Base-by-base conservation (phyloP, 106 monocot genomes). In the Dioscorea zingiberensis region DNA sequence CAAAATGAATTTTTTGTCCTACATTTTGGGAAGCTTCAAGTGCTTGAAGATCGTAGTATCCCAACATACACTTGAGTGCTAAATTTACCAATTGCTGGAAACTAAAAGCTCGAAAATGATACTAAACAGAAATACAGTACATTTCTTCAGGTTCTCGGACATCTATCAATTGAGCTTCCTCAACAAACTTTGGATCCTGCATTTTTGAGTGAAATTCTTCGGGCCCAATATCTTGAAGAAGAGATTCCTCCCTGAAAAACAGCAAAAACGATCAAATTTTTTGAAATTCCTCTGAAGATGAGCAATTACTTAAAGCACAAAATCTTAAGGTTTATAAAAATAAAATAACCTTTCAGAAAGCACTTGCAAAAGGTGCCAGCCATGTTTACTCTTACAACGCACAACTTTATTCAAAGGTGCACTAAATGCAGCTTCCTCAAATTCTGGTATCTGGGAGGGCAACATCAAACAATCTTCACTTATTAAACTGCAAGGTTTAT, bases 91-190 rank as follows among this genome's bases (percentile, higher is more conserved):
- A 30, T 30, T 30, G 30, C 30, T 30, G 7, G 30, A 30, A 7
- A 30, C 30, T 30, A 30, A 7, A 30, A 30, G 30, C 7, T 30
- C 7, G 30, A 30, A 7, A 30, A 30, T 30, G 2, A 30, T 30
- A 30, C 4, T 7, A 3, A 30, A 30, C 4, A 30, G 7, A 30
- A 30, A 30, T 2, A 7, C 30, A 30, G 65, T 83, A 97, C 92
- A 98, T 80, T 98, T 98, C 92, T 30, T 92, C 88, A 58, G 91
- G 92, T 78, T 98, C 97, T 68, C 89, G 78, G 32, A 98, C 97
- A 84, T 92, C 92, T 25, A 98, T 98, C 74, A 98, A 74, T 58
- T 98, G 92, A 68, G 83, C 88, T 78, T 89, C 92, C 45, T 98
- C 76, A 64, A 92, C 58, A 69, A 98, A 92, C 45, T 23, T 69